Base-by-base conservation (phyloP, 306 rosid species). In the Styphnolobium japonicum region DNA sequence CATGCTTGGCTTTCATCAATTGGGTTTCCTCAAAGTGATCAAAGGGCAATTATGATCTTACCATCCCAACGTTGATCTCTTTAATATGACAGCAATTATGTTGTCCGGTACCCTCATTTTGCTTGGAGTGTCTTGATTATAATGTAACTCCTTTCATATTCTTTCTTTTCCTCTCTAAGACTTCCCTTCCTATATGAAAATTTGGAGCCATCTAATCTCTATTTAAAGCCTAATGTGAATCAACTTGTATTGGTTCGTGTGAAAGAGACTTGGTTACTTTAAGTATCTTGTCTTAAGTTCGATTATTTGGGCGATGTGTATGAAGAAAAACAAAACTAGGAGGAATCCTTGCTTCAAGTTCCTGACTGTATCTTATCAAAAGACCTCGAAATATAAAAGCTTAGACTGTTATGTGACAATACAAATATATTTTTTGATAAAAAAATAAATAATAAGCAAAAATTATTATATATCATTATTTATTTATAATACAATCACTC, bases 31-130 rank as follows among this genome's bases (percentile, higher is more conserved):
- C 27, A 67, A 45, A 62, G 86, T n/a, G n/a, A n/a, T 89, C 90
- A 88, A 88, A 74, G 49, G 75, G 43, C 67, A 73, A 86, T 80
- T 51, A 85, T 86, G 82, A 58, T 69, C 76, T 80, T 64, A 80
- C 75, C 84, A 67, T 73, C 83, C 84, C 84, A 79, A 71, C 78
- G 39, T 84, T 64, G 75, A 68, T 79, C 64, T 70, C 70, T 67
- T 52, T 22, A 5, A 37, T 25, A 46, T 46, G 11, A 23, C 15
- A 31, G 15, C 51, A 82, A 87, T 82, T 73, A 82, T 86, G 42
- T 0, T 78, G 84, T 61, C 79, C 53, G 16, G 33, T 69, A 25
- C 43, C 75, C 81, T 62, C 67, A 58, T 49, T 82, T 78, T 70
- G 55, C 53, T 66, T 19, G 53, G 67, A 63, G 21, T 48, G 71